A percentile compares a stretch with the other conserved stretches of the same genome.
Evolutionary conservation across 73 alveolate species (phyloP).

Genomic region (Tetrahymena malaccensis): DNA sequence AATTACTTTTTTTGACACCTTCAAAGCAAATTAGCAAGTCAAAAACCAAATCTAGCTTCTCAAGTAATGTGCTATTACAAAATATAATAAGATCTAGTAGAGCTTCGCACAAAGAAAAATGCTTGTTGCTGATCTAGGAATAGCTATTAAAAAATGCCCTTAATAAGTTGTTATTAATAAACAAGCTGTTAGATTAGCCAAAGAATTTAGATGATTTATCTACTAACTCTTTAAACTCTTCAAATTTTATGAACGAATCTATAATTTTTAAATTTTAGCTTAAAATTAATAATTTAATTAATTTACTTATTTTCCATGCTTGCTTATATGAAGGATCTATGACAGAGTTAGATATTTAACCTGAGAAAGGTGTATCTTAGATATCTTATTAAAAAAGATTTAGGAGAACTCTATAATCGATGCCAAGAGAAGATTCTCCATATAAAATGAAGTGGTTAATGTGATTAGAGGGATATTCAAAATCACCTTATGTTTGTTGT

Average conservation of each 20-base stretch:
- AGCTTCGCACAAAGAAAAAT: background rate
- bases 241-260: background rate
- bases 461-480: background rate
- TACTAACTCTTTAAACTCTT: background rate
- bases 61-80: background rate
- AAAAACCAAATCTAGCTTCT: background rate
- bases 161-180: background rate
- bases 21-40: background rate
- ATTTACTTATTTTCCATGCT: background rate
- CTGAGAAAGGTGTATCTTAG: background rate
- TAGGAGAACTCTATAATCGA: background rate
- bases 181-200: background rate
- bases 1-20: background rate
- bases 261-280: background rate
- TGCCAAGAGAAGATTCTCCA: background rate
- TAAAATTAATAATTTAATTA: background rate
- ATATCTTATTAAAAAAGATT: background rate
- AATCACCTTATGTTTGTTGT: background rate
- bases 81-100: background rate
- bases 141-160: background rate
- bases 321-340: background rate
- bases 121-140: background rate
- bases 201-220: background rate
- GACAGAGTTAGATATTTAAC: background rate
- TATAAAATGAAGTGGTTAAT: background rate